phyloP scores from a whole-genome alignment of 768 basidiomycete species.

The Erythrobasidium yunnanense region DNA sequence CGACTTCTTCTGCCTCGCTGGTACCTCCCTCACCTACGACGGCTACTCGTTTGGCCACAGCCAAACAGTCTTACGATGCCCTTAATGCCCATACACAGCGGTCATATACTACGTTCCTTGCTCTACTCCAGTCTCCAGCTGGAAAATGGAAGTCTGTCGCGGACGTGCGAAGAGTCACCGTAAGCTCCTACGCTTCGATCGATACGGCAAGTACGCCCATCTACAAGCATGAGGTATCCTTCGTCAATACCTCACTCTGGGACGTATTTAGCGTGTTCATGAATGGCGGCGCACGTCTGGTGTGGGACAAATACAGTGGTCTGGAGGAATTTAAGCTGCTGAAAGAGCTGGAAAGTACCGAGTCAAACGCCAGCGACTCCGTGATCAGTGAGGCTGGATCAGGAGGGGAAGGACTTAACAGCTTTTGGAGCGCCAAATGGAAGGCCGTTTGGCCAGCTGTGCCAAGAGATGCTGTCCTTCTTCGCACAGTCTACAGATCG shows the following conservation, averaged over 20 bases:
- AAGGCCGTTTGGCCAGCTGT: constrained; percentile 88
- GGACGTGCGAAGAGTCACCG: constrained; percentile 78
- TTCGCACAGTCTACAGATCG: constrained; percentile 94
- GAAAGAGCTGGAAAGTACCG: constrained; percentile 29
- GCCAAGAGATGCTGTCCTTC: constrained; percentile 81
- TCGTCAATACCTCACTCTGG: constrained; percentile 91
- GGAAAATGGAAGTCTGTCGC: constrained; percentile 75
- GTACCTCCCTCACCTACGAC: constrained; percentile 40
- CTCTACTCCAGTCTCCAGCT: constrained; percentile 89
- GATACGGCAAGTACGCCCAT: constrained; percentile 87
- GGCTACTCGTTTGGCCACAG: constrained; percentile 31
- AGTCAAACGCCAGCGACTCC: not conserved
- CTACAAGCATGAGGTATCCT: constrained; percentile 90
- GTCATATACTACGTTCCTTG: constrained; percentile 97
- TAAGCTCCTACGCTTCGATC: constrained; percentile 91
- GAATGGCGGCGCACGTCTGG: constrained; percentile 70
- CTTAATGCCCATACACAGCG: constrained; percentile 76
- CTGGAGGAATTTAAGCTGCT: constrained; percentile 49
- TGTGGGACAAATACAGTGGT: constrained; percentile 82
- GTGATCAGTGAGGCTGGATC: not conserved
- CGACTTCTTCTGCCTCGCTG: not conserved
- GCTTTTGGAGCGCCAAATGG: constrained; percentile 84
- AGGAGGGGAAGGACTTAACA: constrained; percentile 38
- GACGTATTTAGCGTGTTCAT: constrained; percentile 78
- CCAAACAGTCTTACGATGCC: constrained; percentile 55